phyloP scores from a whole-genome alignment of 306 rosid genomes.

The Astragalus glycyphyllos region DNA sequence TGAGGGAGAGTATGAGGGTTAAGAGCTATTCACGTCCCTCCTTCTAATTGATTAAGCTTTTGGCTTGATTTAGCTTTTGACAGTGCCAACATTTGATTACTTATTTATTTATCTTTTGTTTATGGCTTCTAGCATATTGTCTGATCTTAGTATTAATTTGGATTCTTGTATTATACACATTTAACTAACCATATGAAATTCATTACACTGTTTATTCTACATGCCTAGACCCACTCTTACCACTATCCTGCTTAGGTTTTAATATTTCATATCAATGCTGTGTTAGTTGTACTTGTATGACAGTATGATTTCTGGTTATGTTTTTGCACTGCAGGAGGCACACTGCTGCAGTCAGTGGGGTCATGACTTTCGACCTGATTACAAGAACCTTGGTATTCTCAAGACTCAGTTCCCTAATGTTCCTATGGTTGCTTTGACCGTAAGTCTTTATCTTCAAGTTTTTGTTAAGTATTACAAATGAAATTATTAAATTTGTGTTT shows the following conservation, averaged over 20 bases:
- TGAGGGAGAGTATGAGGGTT: not conserved
- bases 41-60: constrained; percentile 20
- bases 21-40: not conserved
- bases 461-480: constrained; percentile 7
- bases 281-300: constrained; percentile 12
- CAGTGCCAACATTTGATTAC: constrained; percentile 1
- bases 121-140: constrained; percentile 32
- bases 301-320: constrained; percentile 31
- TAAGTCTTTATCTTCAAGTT: constrained; percentile 48
- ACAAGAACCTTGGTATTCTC: constrained; percentile 92
- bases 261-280: constrained; percentile 4
- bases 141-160: constrained; percentile 3
- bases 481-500: constrained; percentile 33
- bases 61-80: constrained; percentile 26
- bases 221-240: constrained; percentile 6
- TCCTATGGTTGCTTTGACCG: constrained; percentile 91
- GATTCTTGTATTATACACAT: not conserved
- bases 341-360: constrained; percentile 99
- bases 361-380: constrained; percentile 97
- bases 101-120: not conserved
- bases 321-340: constrained; percentile 78
- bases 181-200: constrained; percentile 1
- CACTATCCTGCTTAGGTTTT: constrained; percentile 11
- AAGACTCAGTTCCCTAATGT: constrained; percentile 93
- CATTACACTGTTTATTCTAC: constrained; percentile 16